Base-by-base conservation (phyloP, 306 rosid species). In the Astragalus glycyphyllos region DNA sequence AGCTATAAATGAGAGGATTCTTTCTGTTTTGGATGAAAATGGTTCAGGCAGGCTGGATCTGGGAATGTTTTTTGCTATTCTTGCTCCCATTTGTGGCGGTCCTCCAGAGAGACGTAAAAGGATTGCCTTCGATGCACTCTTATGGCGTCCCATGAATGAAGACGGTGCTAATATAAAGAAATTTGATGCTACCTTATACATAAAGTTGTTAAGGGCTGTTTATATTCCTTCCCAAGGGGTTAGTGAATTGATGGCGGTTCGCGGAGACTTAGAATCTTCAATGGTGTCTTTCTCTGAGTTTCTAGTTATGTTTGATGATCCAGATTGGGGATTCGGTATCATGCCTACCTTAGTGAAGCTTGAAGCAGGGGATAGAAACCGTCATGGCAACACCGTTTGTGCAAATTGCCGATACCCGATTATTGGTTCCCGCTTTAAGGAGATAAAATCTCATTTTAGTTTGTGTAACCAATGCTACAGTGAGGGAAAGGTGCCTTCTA, bases 391-490 rank as follows among this genome's bases (percentile, higher is more conserved):
- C 69, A 80, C 86, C 3, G 84, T 86, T 34, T 95, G 99, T 84
- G 68, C 90, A 0, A 96, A 89, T 72, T 95, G 99, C 79, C 91
- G 92, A 63, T 95, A 95, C 68, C 99, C 97, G 0, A 77, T 91
- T 5, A 91, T 86, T 4, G 99, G 97, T 56, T 89, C 96, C 16
- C 89, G 97, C 11, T 95, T 91, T 76, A 91, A 95, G 89, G 99
- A 95, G 85, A 55, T 68, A 47, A 95, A 87, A 74, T 82, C 84
- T 71, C 95, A 91, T 80, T 95, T 95, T 75, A 95, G 84, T 79
- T 76, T 95, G 80, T 95, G 99, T 79, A 91, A 74, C 76, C 99
- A 95, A 74, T 95, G 97, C 85, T 95, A 95, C 79, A 91, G 99
- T 53, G 96, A 95, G 75, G 99, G 99, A 64, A 95, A 95, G 79